These are phyloP conservation scores for Beauveria bassiana DNA, from an alignment of 2,329 filamentous ascomycete species.

Conservation along the genomic window DNA sequence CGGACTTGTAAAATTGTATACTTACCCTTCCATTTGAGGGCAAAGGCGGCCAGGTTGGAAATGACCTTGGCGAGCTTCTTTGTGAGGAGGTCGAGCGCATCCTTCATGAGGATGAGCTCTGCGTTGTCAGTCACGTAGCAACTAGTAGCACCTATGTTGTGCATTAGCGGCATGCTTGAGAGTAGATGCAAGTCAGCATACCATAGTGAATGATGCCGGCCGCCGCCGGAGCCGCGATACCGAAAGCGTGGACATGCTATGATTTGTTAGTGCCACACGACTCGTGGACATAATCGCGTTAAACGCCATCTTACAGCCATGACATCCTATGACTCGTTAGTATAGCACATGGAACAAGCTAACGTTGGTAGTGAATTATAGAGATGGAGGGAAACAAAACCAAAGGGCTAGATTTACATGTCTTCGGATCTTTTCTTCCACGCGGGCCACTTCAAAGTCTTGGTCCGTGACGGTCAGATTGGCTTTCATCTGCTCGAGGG, in stretches of 20 bases:
- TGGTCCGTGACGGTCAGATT: slow-evolving; percentile 68
- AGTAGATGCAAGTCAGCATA: slow-evolving; percentile 34
- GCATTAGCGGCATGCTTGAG: not conserved
- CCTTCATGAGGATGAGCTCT: slow-evolving; percentile 60
- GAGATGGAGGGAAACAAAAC: too few relatives aligned
- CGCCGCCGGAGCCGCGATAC: slow-evolving; percentile 63
- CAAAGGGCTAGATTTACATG: slow-evolving; percentile 30
- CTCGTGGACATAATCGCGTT: too few relatives aligned
- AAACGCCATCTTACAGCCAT: slow-evolving; percentile 37
- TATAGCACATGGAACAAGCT: too few relatives aligned
- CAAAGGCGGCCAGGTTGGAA: slow-evolving; percentile 41
- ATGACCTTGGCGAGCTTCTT: slow-evolving; percentile 55
- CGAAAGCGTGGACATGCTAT: slow-evolving; percentile 64
- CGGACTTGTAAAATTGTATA: not conserved
- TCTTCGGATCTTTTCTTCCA: slow-evolving; percentile 67
- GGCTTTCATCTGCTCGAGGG: slow-evolving; percentile 68
- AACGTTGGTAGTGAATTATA: too few relatives aligned
- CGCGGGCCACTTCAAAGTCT: slow-evolving; percentile 65
- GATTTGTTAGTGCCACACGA: too few relatives aligned
- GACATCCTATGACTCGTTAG: slow-evolving; percentile 26
- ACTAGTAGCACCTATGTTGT: slow-evolving; percentile 22
- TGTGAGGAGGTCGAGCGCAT: slow-evolving; percentile 67
- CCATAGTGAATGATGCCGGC: slow-evolving; percentile 79
- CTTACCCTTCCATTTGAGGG: slow-evolving; percentile 59
- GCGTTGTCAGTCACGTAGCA: slow-evolving; percentile 66